Base-by-base conservation (phyloP, 345 rosid genomes). In the Murraya koenigii region DNA sequence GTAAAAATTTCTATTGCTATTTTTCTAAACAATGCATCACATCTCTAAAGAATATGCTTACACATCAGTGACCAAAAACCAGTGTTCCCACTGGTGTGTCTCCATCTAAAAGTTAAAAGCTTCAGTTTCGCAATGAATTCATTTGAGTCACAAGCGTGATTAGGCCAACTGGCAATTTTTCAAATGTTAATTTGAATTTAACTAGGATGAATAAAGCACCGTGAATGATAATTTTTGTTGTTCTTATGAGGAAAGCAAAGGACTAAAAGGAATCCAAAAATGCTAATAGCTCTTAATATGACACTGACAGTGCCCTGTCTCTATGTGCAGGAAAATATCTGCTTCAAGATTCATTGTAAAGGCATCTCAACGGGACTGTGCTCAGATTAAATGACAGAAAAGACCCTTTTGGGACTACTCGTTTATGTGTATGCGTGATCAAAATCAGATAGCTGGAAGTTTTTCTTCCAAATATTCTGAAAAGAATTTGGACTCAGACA, bases 1-100 rank as follows among this genome's bases (percentile, higher is more conserved):
- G 17, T 13, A 44, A 62, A 62, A 28, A 35, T 65, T 65, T 22
- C 47, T 35, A 15, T 13, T 61, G n/a, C 25, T 32, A 64, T 35
- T 35, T 38, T 17, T 19, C 68, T 19, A 25, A 38, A 3, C 44
- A 30, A 28, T 26, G 32, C 72, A 75, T 33, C 68, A 25, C 54
- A 23, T 25, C 58, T 81, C 8, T 28, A n/a, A 52, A 39, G 78
- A 77, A 74, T 77, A 63, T 63, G 84, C 68, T 35, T 65, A 8
- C 23, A 41, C 23, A 32, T 63, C 67, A 63, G 23, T 32, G 39
- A 61, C 30, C 30, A 11, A 26, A 10, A 61, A 26, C 35, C 7
- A 28, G 66, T 62, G 28, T 8, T 22, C 61, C 9, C 33, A 62
- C 19, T 65, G 2, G 2, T 33, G 14, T 8, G 38, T 33, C 8